Base-by-base conservation (phyloP, 2,329 filamentous ascomycete species). In the Proliferodiscus dingleyae region DNA sequence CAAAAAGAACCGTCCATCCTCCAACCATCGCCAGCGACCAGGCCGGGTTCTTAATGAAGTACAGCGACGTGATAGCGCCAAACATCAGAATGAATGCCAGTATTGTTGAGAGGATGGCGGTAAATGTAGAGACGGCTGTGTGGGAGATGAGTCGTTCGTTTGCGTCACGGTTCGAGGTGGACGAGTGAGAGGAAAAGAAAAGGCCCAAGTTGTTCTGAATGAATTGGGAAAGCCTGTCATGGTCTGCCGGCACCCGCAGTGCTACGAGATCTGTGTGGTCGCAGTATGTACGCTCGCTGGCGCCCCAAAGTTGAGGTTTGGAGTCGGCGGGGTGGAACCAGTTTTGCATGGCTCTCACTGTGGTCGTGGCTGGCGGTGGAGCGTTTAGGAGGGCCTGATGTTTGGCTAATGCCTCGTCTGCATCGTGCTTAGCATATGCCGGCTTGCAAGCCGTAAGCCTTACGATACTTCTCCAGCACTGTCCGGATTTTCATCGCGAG, bases 211-310 rank as follows among this genome's bases (percentile, higher is more conserved):
- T 57, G 21, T 58, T 54, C 37, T 60, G 50, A 9, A 62, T 47
- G 41, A 65, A 61, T 5, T 46, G 42, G 2, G 58, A 61, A 1
- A 62, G 39, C 5, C 58, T 47, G 36, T 63, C 60, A 37, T 58
- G 49, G 9, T 59, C 55, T 11, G 52, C 45, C 18, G 45, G 46
- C 3, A 53, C 54, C 13, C 51, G 42, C 15, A 63, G 42, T 6
- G 56, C 58, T 6, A 63, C 57, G 1, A 62, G 50, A 24, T 61
- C 59, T 19, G 53, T 32, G n/a, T 40, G 26, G 32, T 54, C 45
- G 8, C 48, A 38, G 22, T 47, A 57, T 2, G 43, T 52, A 2
- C 38, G 34, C 26, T 37, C 45, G 37, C 50, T 55, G 6, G 45
- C 47, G 2, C 52, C 58, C 51, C 55, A 60, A 9, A 61, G 55